Percentiles rank a stretch among this genome's conserved stretches.
phyloP scores from a whole-genome alignment of 164 flowering plant species.

The Stephania yunnanensis region DNA sequence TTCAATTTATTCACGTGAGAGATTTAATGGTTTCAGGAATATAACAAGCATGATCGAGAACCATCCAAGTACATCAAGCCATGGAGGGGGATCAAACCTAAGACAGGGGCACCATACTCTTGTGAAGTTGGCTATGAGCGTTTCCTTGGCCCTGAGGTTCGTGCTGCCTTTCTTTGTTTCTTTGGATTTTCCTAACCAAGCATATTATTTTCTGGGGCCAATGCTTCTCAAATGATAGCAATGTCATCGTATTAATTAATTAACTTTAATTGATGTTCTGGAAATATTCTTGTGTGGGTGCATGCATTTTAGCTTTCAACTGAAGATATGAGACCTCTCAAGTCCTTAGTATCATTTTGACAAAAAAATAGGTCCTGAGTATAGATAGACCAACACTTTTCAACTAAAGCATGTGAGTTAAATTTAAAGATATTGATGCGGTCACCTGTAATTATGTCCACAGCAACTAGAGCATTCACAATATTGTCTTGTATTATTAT shows the following conservation, averaged over 20 bases:
- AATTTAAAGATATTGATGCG: too few species aligned
- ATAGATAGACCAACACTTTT: too few species aligned
- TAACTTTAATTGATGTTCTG: background rate
- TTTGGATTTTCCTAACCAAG: background rate
- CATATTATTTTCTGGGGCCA: background rate
- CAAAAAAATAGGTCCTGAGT: too few species aligned
- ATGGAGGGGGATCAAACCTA: constrained; percentile 95
- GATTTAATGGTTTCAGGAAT: constrained; percentile 53
- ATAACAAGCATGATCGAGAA: constrained; percentile 91
- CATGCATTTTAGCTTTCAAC: too few species aligned
- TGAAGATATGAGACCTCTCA: too few species aligned
- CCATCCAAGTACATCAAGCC: constrained; percentile 89
- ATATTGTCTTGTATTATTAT: too few species aligned
- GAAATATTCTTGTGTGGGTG: too few species aligned
- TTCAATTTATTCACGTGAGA: background rate
- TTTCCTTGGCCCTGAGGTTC: constrained; percentile 99
- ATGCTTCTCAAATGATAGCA: background rate
- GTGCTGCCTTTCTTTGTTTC: constrained; percentile 13
- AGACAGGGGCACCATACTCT: constrained; percentile 97
- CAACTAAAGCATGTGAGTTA: too few species aligned
- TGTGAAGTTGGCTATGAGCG: constrained; percentile 98
- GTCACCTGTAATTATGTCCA: too few species aligned
- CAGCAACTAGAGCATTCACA: too few species aligned
- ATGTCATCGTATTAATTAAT: background rate
- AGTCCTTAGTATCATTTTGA: too few species aligned